Percentiles rank a stretch among this genome's conserved stretches.
These are phyloP conservation scores for Syzygium malaccense DNA, from an alignment of 441 rosid species.

Conservation along the genomic window DNA sequence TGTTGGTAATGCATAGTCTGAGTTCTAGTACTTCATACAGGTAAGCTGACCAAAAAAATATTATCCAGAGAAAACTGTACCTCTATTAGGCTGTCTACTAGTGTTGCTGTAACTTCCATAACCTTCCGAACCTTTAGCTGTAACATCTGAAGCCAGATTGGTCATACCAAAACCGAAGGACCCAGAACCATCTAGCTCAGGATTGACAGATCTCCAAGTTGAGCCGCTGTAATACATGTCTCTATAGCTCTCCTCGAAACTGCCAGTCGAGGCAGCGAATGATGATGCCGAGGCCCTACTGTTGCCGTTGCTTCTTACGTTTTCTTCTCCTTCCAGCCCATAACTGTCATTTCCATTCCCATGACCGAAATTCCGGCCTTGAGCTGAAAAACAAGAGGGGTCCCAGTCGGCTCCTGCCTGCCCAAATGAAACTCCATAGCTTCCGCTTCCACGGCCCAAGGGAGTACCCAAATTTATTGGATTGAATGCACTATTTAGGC, in stretches of 20 bases:
- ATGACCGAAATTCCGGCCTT: slow-evolving; percentile 17
- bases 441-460: slow-evolving; percentile 23
- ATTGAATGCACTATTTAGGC: slow-evolving; percentile 22
- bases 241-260: slow-evolving; percentile 40
- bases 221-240: slow-evolving; percentile 49
- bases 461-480: slow-evolving; percentile 29
- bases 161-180: slow-evolving; percentile 42
- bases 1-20: background rate
- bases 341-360: slow-evolving; percentile 25
- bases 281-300: slow-evolving; percentile 31
- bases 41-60: background rate
- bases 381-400: slow-evolving; percentile 26
- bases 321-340: slow-evolving; percentile 28
- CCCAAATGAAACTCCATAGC: slow-evolving; percentile 33
- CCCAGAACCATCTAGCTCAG: slow-evolving; percentile 39
- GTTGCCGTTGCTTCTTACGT: slow-evolving; percentile 33
- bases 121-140: slow-evolving; percentile 38
- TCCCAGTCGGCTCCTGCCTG: slow-evolving; percentile 51
- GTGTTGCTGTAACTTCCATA: slow-evolving; percentile 47
- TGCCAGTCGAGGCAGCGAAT: slow-evolving; percentile 33
- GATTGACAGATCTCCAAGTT: slow-evolving; percentile 45
- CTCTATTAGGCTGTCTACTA: slow-evolving; percentile 52
- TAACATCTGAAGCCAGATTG: slow-evolving; percentile 37
- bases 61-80: slow-evolving; percentile 20
- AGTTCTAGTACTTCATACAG: background rate